A percentile compares a stretch with the other conserved stretches of the same genome.
Evolutionary conservation across 2,329 filamentous ascomycete species (phyloP).

Genomic region (Paracorniculantispora psalliotae): DNA sequence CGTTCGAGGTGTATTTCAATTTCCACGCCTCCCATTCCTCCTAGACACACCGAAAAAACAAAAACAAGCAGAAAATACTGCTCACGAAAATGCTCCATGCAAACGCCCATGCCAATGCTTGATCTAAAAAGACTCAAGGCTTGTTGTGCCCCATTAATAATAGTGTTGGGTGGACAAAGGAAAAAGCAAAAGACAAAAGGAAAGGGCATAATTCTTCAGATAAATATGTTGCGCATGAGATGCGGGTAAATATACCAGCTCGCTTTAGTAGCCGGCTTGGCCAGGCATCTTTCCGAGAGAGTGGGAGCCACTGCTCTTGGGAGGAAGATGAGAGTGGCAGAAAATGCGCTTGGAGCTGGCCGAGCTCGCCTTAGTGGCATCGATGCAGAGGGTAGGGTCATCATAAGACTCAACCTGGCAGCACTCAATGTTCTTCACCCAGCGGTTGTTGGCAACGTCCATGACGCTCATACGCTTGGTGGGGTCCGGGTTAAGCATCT

Average conservation of each 20-base stretch:
- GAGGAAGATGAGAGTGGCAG: conserved; percentile 54
- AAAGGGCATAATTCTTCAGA: conserved; percentile 7
- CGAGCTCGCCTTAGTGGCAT: conserved; percentile 54
- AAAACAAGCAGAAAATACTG: background rate
- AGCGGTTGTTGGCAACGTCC: conserved; percentile 65
- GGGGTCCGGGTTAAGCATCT: conserved; percentile 80
- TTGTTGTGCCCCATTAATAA: conserved; percentile 5
- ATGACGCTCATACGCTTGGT: conserved; percentile 63
- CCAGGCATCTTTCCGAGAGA: conserved; percentile 53
- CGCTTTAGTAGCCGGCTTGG: conserved; percentile 45
- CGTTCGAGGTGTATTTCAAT: background rate
- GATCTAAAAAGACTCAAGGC: conserved; percentile 6
- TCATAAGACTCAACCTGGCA: conserved; percentile 70
- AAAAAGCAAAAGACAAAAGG: conserved; percentile 7
- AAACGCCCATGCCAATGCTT: conserved; percentile 2
- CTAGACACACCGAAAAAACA: background rate
- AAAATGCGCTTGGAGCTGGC: conserved; percentile 46
- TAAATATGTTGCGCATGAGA: background rate
- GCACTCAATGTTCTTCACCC: conserved; percentile 71
- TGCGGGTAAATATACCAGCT: background rate
- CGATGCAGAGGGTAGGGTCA: conserved; percentile 56
- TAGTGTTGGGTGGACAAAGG: background rate
- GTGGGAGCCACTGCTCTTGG: conserved; percentile 40
- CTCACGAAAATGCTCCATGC: background rate
- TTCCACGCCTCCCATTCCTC: background rate